phyloP scores from a whole-genome alignment of 495 filamentous ascomycete genomes.

The Bryoglossum gracile region DNA sequence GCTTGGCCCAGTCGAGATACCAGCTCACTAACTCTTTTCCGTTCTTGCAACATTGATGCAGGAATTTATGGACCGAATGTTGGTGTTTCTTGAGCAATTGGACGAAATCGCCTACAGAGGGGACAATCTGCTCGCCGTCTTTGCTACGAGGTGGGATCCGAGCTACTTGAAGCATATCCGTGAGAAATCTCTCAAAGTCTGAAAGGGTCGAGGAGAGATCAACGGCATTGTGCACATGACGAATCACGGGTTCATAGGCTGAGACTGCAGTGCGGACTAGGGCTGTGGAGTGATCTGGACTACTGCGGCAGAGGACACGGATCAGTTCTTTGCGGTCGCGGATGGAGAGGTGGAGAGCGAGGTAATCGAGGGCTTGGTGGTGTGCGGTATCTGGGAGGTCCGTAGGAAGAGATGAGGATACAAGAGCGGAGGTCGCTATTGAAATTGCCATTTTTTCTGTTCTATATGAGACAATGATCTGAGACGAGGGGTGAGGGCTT shows the following conservation, averaged over 20 bases:
- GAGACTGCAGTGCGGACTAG: constrained; percentile 47
- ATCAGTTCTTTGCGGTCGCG: constrained; percentile 55
- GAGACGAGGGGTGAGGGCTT: neutral
- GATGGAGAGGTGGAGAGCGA: constrained; percentile 47
- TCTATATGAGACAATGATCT: neutral
- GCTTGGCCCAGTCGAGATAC: constrained; percentile 40
- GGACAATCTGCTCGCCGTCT: constrained; percentile 24
- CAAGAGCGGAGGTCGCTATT: constrained; percentile 46
- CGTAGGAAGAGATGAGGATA: constrained; percentile 22
- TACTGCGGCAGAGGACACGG: constrained; percentile 46
- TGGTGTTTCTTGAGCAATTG: constrained; percentile 46
- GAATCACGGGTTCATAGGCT: constrained; percentile 60
- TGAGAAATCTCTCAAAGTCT: constrained; percentile 50
- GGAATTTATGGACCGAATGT: constrained; percentile 48
- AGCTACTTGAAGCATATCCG: constrained; percentile 45
- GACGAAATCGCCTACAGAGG: constrained; percentile 57
- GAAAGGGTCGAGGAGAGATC: constrained; percentile 53
- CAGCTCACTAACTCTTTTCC: constrained; percentile 48
- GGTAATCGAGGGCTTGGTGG: constrained; percentile 48
- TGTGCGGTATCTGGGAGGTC: constrained; percentile 44
- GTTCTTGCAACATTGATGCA: constrained; percentile 54
- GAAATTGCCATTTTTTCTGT: constrained; percentile 28
- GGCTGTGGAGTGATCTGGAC: constrained; percentile 53
- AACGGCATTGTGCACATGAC: constrained; percentile 52
- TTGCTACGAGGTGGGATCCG: constrained; percentile 26